phyloP scores from a whole-genome alignment of 2,329 filamentous ascomycete genomes.

The Xylaria sp. region DNA sequence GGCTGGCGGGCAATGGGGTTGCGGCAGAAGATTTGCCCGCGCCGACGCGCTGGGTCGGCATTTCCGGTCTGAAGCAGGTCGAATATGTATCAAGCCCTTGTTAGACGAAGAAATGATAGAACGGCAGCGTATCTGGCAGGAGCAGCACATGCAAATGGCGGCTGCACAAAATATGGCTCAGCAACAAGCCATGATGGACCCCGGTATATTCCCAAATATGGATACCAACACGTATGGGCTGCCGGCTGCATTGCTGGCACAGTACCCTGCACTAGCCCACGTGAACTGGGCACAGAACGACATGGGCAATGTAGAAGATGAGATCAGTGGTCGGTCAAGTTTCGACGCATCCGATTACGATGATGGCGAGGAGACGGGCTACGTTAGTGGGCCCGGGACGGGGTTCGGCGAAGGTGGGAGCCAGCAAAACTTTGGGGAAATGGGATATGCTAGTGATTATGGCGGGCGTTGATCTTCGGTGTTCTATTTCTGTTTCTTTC shows the following conservation, averaged over 20 bases:
- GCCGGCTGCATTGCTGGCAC: slow-evolving; percentile 87
- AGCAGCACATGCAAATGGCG: slow-evolving; percentile 72
- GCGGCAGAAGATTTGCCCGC: slow-evolving; percentile 89
- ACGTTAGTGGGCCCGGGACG: slow-evolving; percentile 70
- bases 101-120: slow-evolving; percentile 93
- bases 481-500: slow-evolving; percentile 13
- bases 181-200: slow-evolving; percentile 53
- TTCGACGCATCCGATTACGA: slow-evolving; percentile 85
- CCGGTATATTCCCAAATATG: slow-evolving; percentile 67
- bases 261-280: slow-evolving; percentile 92
- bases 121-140: slow-evolving; percentile 77
- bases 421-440: slow-evolving; percentile 64
- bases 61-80: slow-evolving; percentile 93
- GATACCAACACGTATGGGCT: slow-evolving; percentile 73
- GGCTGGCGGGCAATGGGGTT: slow-evolving; percentile 87
- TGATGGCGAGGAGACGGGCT: slow-evolving; percentile 76
- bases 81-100: slow-evolving; percentile 96
- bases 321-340: slow-evolving; percentile 80
- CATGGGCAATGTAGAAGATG: slow-evolving; percentile 79
- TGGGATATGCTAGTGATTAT: slow-evolving; percentile 65
- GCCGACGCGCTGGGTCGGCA: slow-evolving; percentile 94
- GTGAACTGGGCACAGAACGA: slow-evolving; percentile 80
- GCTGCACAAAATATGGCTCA: slow-evolving; percentile 68
- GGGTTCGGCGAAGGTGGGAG: slow-evolving; percentile 68
- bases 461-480: slow-evolving; percentile 53